phyloP scores from a whole-genome alignment of 768 basidiomycete species.

The Xerocomellus dryophilus region DNA sequence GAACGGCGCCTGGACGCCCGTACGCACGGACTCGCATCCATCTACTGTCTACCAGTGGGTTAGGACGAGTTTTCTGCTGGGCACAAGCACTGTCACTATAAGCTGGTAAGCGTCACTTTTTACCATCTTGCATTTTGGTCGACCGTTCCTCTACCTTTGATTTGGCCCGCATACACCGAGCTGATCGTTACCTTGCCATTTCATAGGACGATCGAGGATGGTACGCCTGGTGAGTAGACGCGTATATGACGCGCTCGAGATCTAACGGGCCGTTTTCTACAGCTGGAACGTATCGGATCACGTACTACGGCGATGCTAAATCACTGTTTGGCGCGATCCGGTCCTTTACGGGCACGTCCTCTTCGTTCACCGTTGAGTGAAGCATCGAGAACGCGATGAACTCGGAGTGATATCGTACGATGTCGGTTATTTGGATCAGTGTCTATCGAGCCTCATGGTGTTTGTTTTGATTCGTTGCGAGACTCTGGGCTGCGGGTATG shows the following conservation, averaged over 20 bases:
- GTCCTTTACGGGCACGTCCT: constrained; percentile 60
- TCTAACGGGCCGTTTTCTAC: not conserved
- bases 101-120: constrained; percentile 47
- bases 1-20: constrained; percentile 49
- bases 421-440: no score
- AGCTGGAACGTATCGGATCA: constrained; percentile 71
- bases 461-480: no score
- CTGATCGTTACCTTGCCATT: not conserved
- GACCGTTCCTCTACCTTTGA: constrained; percentile 5
- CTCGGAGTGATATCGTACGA: constrained; percentile 21
- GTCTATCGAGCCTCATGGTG: no score
- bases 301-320: constrained; percentile 77
- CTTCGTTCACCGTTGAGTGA: constrained; percentile 52
- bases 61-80: constrained; percentile 54
- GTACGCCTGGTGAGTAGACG: constrained; percentile 36
- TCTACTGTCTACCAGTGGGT: constrained; percentile 69
- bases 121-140: not conserved
- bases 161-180: not conserved
- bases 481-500: no score
- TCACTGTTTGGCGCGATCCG: constrained; percentile 58
- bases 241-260: not conserved
- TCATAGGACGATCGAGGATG: constrained; percentile 58
- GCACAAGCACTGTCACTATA: constrained; percentile 62
- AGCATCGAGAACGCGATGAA: not conserved
- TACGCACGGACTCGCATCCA: constrained; percentile 75